Conservation (phyloP, 371 early-diverging fungal species). For the Spiromyces aspiralis region DNA sequence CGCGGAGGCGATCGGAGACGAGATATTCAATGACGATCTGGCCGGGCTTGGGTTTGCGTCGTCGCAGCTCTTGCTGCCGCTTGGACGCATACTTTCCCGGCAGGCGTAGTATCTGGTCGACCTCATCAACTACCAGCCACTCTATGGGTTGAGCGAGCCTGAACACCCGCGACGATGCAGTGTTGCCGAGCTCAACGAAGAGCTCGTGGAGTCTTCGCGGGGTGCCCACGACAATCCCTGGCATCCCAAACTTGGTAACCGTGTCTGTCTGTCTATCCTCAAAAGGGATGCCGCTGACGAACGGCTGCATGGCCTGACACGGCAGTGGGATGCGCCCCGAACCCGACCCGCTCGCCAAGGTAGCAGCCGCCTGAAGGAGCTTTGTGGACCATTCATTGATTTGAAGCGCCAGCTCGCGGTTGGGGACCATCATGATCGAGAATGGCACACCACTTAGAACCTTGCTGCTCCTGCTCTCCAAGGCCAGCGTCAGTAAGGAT, state of each 20-base stretch:
- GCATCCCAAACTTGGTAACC: constrained; percentile 14
- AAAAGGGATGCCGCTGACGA: constrained; percentile 8
- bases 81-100: constrained; percentile 10
- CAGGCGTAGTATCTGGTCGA: constrained; percentile 15
- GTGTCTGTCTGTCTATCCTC: background rate
- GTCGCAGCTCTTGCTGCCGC: constrained; percentile 6
- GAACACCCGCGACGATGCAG: background rate
- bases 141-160: background rate
- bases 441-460: background rate
- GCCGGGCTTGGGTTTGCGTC: constrained; percentile 14
- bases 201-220: constrained; percentile 10
- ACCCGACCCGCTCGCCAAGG: too few species aligned
- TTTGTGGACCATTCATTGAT: constrained; percentile 9
- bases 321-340: constrained; percentile 4
- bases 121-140: constrained; percentile 18
- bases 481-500: constrained; percentile 4
- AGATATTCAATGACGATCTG: constrained; percentile 16
- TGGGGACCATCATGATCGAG: constrained; percentile 17
- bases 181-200: too few species aligned
- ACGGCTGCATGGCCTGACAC: constrained; percentile 10
- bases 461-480: background rate
- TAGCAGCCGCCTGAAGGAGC: background rate
- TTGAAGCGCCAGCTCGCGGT: constrained; percentile 24
- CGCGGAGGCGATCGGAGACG: background rate
- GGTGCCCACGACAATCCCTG: constrained; percentile 16